Percentiles rank a stretch among this genome's conserved stretches.
Evolutionary conservation across 805 yeast genomes (phyloP).

Genomic region (Metschnikowia baotianmanensis): DNA sequence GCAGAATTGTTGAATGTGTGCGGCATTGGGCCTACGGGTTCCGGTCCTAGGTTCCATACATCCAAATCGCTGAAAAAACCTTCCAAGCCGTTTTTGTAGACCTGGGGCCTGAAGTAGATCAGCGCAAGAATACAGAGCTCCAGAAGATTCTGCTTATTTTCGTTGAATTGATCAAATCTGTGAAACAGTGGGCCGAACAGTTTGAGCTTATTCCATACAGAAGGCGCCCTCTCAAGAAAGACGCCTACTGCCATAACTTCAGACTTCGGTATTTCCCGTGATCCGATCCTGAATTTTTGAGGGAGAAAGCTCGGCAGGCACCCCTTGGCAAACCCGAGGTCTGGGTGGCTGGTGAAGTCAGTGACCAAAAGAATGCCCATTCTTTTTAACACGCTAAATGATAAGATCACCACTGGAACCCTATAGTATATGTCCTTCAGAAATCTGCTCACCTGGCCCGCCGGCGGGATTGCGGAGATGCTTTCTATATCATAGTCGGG

Average conservation of each 20-base stretch:
- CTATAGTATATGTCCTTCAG: neutral
- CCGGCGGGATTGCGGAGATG: conserved; percentile 1
- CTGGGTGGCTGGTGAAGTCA: conserved; percentile 16
- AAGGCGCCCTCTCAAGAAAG: neutral
- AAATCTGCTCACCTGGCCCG: neutral
- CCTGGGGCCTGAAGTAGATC: conserved; percentile 7
- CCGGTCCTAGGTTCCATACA: conserved; percentile 1
- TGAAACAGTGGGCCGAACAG: conserved; percentile 2
- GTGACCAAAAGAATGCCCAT: conserved; percentile 17
- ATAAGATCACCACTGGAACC: conserved; percentile 18
- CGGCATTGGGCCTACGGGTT: neutral
- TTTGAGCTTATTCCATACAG: conserved; percentile 7
- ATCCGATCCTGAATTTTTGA: conserved; percentile 6
- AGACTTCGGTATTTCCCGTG: neutral
- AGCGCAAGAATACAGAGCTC: conserved; percentile 6
- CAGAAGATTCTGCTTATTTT: conserved; percentile 6
- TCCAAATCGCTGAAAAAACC: conserved; percentile 10
- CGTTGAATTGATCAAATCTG: conserved; percentile 1
- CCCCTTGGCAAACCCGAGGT: conserved; percentile 8
- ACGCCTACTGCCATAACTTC: conserved; percentile 14
- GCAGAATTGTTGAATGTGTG: neutral
- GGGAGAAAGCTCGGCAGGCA: conserved; percentile 10
- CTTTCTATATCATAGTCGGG: neutral
- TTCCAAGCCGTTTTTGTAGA: conserved; percentile 10
- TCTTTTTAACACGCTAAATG: conserved; percentile 5